Evolutionary conservation across 495 filamentous ascomycete species (phyloP), one percentile per base, ranked within the genome.

Genomic region (Halenospora varia): DNA sequence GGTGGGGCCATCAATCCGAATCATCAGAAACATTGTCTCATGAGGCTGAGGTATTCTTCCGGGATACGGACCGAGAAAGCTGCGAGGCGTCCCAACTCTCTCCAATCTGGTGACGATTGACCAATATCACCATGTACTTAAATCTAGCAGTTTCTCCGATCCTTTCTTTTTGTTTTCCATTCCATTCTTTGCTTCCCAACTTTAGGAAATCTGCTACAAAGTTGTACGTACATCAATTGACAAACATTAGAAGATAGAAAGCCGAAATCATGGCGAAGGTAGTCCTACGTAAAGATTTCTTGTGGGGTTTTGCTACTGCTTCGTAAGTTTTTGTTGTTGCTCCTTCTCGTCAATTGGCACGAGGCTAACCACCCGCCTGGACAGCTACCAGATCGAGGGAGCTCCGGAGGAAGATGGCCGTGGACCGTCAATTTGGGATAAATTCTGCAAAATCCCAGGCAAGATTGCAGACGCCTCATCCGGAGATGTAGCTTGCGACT

Each of bases 261-360:
- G 25, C n/a, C 18, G 47, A n/a, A 49, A 57, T 22, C 15, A 62
- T 56, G 56, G 53, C 53, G 2, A 55, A 19, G 23, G 22, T 51
- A 26, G 52, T 62, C 67, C 76, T 92, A 55, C 86, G 84, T 44
- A 79, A 82, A 50, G 88, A 89, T 68, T 92, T 92, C 68, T 68
- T 88, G 57, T 92, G 89, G 88, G 88, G 88, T 53, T 93, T 88
- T 70, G 87, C 88, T 61, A 93, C 88, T 40, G 88, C 88, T 60
- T 79, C 82, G 85, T 88, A 66, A 71, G 77, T 77, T 46, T 49
- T 18, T 56, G 48, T 24, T 19, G 20, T 40, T 10, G 29, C 2
- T 17, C n/a, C 20, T 17, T 50, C 52, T 51, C 24, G 8, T n/a
- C n/a, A n/a, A n/a, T n/a, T n/a, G n/a, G n/a, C n/a, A n/a, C 24